Evolutionary conservation across 2,329 filamentous ascomycete genomes (phyloP), one percentile per base, ranked within the genome.

Genomic region (Chaetomiaceae sp.): DNA sequence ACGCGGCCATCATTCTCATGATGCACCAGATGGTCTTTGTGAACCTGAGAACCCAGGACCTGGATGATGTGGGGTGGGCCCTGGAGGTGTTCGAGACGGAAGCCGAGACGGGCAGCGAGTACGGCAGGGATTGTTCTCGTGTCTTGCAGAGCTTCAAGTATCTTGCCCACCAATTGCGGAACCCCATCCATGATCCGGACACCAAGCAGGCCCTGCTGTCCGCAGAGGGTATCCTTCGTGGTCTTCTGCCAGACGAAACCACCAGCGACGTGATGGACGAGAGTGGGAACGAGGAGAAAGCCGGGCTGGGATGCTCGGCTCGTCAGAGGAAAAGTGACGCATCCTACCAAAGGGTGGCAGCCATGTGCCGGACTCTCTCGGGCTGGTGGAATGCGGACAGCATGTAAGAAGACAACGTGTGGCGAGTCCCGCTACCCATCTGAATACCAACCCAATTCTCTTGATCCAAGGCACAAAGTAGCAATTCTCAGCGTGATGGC

Each of bases 1-100:
- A 75, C 58, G 73, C 75, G 3, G 71, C 73, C 49, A 66, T 76
- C 33, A 67, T 76, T 16, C 65, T 78, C 27, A 68, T 75, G 48
- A 65, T 78, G 47, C 68, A 73, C 51, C 68, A 72, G 52, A 65
- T 77, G 20, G 63, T 74, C 3, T 66, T 66, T 35, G 61, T 65
- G 19, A 63, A 67, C 25, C 55, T 64, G 10, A 56, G 58, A 41
- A 62, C 57, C 44, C 60, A 53, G 31, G 66, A 65, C 47, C 51
- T 54, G 39, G 61, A 40, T 3, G 68, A 70, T 35, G 65, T 77
- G 17, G 58, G 62, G 2, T 74, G 72, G 51, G 72, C 70, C 38
- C 67, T 71, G 42, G 61, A 66, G 10, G 63, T 68, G n/a, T 73
- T 76, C 47, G 64, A 71, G 16, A 60, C 62, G 20, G 72, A 74